Base-by-base conservation (phyloP, 306 rosid species). In the Bauhinia variegata region DNA sequence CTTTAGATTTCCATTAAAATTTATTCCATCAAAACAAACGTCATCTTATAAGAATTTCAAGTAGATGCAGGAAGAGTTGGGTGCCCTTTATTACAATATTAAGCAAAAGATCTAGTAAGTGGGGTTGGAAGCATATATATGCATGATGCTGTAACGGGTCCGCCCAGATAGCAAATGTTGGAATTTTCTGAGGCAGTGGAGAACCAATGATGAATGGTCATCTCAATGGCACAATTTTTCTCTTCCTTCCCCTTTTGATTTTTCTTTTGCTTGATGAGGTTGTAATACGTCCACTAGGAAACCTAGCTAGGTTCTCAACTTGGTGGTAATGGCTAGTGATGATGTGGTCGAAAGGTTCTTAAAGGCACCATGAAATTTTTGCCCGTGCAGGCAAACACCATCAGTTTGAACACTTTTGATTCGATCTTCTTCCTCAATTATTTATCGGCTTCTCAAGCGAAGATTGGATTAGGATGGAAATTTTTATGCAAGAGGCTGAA, bases 401-500 rank as follows among this genome's bases (percentile, higher is more conserved):
- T n/a, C n/a, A 5, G 36, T 54, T 68, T 53, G 28, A 36, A 28
- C 37, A 19, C 55, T 4, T 32, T 70, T 70, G 36, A 32, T 32
- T 70, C 70, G 36, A 32, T 58, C 63, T 15, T 55, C 2, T 70
- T 60, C 31, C 11, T 12, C 16, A 64, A 3, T 62, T 68, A 3
- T 62, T 68, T 75, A 81, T 75, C 72, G 48, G 68, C 37, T 75
- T 75, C 68, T 71, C 60, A 71, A 67, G 75, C 63, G 74, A 61
- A 80, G 84, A n/a, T 75, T 66, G 84, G 78, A 75, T 75, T 75
- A 80, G 78, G 84, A 71, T 75, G 74, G 75, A 71, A 71, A 14
- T 46, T 63, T 23, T 58, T 41, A 58, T 41, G 65, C 65, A 63
- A 51, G 31, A 51, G 31, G 41, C 36, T 72, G 44, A 59, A 47